Percentiles rank a stretch among this genome's conserved stretches.
These are phyloP conservation scores for Rhynchospora breviuscula DNA, from an alignment of 176 grass and related monocot genomes.

Conservation along the genomic window DNA sequence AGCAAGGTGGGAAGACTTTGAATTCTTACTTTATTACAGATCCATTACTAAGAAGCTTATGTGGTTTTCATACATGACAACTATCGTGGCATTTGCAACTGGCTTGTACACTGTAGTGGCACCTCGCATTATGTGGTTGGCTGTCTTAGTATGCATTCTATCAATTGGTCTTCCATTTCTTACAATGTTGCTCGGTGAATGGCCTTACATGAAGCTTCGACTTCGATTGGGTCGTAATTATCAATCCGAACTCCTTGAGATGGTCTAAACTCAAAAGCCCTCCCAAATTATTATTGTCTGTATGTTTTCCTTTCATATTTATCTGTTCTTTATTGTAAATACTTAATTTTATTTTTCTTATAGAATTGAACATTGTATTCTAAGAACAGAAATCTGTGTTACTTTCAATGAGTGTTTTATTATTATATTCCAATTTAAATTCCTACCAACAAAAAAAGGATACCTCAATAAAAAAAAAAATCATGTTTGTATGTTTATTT, in stretches of 20 bases:
- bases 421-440: no score
- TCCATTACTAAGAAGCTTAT: conserved; percentile 10
- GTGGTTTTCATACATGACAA: conserved; percentile 15
- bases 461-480: no score
- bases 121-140: not conserved
- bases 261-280: not conserved
- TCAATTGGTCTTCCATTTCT: not conserved
- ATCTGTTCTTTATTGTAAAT: no score
- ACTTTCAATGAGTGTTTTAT: no score
- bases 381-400: no score
- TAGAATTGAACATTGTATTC: no score
- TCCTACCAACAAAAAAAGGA: no score
- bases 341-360: no score
- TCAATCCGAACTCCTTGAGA: not conserved
- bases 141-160: not conserved
- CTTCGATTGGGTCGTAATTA: not conserved
- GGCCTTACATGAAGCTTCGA: not conserved
- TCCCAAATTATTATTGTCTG: no score
- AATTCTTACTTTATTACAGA: conserved; percentile 27
- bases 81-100: no score
- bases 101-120: not conserved
- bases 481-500: no score
- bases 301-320: no score
- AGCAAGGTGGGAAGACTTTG: conserved; percentile 20
- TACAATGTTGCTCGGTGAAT: not conserved